Percentiles rank a stretch among this genome's conserved stretches.
phyloP scores from a whole-genome alignment of 2,329 filamentous ascomycete species.

The Fusarium agapanthi region DNA sequence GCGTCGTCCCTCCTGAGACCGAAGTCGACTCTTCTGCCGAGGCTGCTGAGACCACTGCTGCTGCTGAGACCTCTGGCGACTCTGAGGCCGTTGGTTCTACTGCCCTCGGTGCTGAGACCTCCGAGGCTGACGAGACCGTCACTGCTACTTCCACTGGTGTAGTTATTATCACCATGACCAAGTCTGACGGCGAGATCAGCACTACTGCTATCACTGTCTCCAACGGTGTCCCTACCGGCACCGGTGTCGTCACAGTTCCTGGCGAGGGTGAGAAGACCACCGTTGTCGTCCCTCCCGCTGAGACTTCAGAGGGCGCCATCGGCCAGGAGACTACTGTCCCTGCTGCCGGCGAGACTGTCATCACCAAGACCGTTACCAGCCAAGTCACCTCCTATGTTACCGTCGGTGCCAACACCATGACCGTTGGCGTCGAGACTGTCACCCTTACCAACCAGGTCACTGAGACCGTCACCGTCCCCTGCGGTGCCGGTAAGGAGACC shows the following conservation, averaged over 20 bases:
- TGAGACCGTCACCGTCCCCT: slow-evolving; percentile 18
- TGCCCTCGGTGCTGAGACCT: slow-evolving; percentile 13
- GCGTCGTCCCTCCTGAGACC: slow-evolving; percentile 7
- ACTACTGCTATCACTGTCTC: slow-evolving; percentile 21
- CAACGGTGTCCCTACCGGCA: slow-evolving; percentile 20
- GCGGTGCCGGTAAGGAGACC: slow-evolving; percentile 7
- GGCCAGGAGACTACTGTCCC: slow-evolving; percentile 11
- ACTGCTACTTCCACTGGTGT: slow-evolving; percentile 8
- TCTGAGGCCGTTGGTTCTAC: slow-evolving; percentile 1
- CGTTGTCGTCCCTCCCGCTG: neutral
- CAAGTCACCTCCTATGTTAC: slow-evolving; percentile 27
- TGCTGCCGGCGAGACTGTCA: slow-evolving; percentile 13
- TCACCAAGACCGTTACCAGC: slow-evolving; percentile 33
- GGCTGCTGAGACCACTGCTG: neutral
- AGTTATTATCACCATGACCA: slow-evolving; percentile 29
- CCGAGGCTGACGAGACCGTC: slow-evolving; percentile 1
- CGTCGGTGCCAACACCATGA: slow-evolving; percentile 12
- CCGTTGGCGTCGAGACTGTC: slow-evolving; percentile 30
- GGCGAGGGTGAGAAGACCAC: slow-evolving; percentile 11
- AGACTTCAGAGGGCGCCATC: slow-evolving; percentile 10
- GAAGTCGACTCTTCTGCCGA: neutral
- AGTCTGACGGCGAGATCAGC: slow-evolving; percentile 28
- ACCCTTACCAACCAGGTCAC: slow-evolving; percentile 27
- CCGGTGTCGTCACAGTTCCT: slow-evolving; percentile 14
- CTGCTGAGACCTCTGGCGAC: neutral